Base-by-base conservation (phyloP, 1,284 basidiomycete genomes). In the Cryptococcus sp. region DNA sequence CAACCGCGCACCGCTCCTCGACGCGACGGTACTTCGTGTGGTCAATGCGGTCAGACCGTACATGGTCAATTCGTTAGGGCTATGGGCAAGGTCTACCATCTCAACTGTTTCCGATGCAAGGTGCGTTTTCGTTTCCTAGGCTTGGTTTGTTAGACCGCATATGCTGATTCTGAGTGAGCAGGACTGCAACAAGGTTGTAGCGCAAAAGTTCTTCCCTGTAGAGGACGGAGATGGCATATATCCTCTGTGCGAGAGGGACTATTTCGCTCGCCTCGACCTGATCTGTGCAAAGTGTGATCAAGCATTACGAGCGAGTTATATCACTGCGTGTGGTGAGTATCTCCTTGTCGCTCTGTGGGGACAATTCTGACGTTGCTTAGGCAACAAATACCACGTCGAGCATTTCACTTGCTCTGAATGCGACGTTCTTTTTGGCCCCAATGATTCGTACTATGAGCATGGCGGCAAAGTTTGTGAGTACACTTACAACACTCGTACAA, bases 381-480 rank as follows among this genome's bases (percentile, higher is more conserved):
- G 90, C 81, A 93, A 93, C 83, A 99, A 99, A 80, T 99, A 89
- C 80, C 96, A 99, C 78, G 94, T 99, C 68, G 96, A 99, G 80
- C 96, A 99, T 78, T 99, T 99, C 75, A 97, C 95, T 47, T 99
- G 95, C 81, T 97, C 93, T 5, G 87, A 96, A 60, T 99, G 96
- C 79, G 85, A 93, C 39, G 94, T 90, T 22, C 85, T 97, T 25
- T 99, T 99, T 76, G 96, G 96, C 8, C 93, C 95, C 5, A 91
- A 95, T 74, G 96, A 99, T 79, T 96, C 92, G 59, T 99, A 99
- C 81, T 99, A 99, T 77, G 95, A 99, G 79, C 96, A 99, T 75
- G 90, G 92, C 64, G 89, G 89, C 19, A 88, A 93, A 73, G 96
- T 99, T 47, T 99, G 77, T 79, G 62, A 66, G 77, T 78, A 45